phyloP scores from a whole-genome alignment of 257 asterid species.

The Primulina eburnea region DNA sequence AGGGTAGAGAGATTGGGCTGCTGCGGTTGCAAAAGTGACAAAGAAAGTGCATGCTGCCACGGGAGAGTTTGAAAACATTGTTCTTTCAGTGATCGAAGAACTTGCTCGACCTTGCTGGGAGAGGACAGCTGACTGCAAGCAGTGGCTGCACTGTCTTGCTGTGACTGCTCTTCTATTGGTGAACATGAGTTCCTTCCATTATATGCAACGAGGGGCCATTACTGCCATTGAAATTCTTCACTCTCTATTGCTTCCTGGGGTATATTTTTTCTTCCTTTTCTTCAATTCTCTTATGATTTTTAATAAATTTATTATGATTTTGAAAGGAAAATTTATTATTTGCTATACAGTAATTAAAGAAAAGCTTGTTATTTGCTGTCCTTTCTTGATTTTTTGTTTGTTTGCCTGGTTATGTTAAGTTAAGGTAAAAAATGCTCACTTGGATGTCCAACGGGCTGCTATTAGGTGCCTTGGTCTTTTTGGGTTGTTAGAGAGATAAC shows the following conservation, averaged over 20 bases:
- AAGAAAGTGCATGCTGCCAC: slow-evolving; percentile 70
- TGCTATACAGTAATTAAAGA: neutral
- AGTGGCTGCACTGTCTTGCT: slow-evolving; percentile 92
- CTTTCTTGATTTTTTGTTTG: slow-evolving; percentile 5
- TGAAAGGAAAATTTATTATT: slow-evolving; percentile 13
- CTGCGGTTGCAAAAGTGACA: slow-evolving; percentile 74
- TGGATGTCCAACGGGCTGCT: slow-evolving; percentile 92
- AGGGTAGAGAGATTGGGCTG: slow-evolving; percentile 95
- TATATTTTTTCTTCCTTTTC: slow-evolving; percentile 30
- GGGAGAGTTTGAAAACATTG: slow-evolving; percentile 86
- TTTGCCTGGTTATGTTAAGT: slow-evolving; percentile 28
- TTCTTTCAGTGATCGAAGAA: slow-evolving; percentile 68
- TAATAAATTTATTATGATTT: neutral
- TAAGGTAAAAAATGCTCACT: slow-evolving; percentile 81
- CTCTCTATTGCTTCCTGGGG: slow-evolving; percentile 92
- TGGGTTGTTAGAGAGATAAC: slow-evolving; percentile 74
- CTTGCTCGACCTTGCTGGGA: slow-evolving; percentile 94
- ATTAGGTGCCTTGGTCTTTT: slow-evolving; percentile 89
- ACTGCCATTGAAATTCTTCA: slow-evolving; percentile 75
- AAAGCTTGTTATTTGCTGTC: slow-evolving; percentile 2
- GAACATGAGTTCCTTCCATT: slow-evolving; percentile 59
- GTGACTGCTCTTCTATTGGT: slow-evolving; percentile 78
- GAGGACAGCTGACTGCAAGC: slow-evolving; percentile 82
- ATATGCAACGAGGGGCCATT: slow-evolving; percentile 68
- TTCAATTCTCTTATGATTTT: neutral